phyloP scores from a whole-genome alignment of 352 stramenopile species.

The Phytophthora kernoviae region DNA sequence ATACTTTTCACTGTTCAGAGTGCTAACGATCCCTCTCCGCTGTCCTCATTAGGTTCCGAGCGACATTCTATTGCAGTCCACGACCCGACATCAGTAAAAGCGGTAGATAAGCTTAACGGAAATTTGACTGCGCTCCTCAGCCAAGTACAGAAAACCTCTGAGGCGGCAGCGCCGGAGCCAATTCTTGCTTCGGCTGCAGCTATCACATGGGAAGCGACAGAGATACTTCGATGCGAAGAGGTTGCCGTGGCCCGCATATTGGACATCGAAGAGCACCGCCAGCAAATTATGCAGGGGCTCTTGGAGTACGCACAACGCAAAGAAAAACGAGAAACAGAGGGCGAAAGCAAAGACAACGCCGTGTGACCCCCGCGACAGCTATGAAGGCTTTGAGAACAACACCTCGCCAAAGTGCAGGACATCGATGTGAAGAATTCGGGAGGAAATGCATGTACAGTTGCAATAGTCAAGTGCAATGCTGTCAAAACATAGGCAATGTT shows the following conservation, averaged over 20 bases:
- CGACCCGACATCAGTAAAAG: constrained; percentile 60
- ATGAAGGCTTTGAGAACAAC: too few species aligned
- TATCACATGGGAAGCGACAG: constrained; percentile 52
- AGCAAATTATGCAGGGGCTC: constrained; percentile 67
- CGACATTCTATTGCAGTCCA: constrained; percentile 46
- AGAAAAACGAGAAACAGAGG: constrained; percentile 21
- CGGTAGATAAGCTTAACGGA: constrained; percentile 60
- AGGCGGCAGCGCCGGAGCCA: constrained; percentile 17
- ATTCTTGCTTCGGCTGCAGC: constrained; percentile 34
- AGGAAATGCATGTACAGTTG: too few species aligned
- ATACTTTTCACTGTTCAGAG: too few species aligned
- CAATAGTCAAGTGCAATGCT: too few species aligned
- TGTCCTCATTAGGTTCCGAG: constrained; percentile 6
- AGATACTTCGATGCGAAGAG: constrained; percentile 55
- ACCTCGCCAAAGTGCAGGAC: too few species aligned
- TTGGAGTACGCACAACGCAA: constrained; percentile 69
- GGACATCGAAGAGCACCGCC: constrained; percentile 65
- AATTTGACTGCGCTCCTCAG: constrained; percentile 46
- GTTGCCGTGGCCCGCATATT: constrained; percentile 49
- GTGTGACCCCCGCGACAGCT: too few species aligned
- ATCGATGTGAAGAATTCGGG: too few species aligned
- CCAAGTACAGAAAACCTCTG: constrained; percentile 31
- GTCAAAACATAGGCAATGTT: too few species aligned
- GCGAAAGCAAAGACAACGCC: constrained; percentile 7
- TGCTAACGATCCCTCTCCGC: too few species aligned